Evolutionary conservation across 2,329 filamentous ascomycete genomes (phyloP).

Genomic region (Fusarium sulawesiense): DNA sequence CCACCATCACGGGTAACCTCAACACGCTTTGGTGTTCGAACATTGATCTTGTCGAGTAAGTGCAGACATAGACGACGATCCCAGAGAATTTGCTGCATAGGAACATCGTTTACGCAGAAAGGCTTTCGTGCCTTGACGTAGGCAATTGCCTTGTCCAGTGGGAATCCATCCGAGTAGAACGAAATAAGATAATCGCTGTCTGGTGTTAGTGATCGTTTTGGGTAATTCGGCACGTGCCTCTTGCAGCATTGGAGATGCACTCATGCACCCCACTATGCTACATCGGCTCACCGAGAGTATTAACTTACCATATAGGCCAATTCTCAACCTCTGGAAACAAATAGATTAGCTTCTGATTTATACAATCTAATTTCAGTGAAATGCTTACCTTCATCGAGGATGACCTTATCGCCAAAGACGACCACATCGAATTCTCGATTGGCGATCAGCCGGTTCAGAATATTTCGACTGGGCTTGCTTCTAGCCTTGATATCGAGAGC

Average conservation of each 20-base stretch:
- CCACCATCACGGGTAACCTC: conserved; percentile 96
- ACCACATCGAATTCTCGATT: conserved; percentile 96
- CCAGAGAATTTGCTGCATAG: conserved; percentile 98
- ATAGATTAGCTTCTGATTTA: conserved; percentile 24
- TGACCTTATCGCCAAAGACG: conserved; percentile 98
- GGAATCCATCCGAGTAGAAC: conserved; percentile 98
- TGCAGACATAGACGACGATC: conserved; percentile 90
- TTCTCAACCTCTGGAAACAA: conserved; percentile 79
- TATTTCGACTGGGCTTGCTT: conserved; percentile 96
- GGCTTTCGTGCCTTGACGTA: conserved; percentile 94
- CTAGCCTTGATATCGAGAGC: conserved; percentile 95
- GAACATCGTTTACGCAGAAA: conserved; percentile 96
- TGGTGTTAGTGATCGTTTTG: conserved; percentile 37
- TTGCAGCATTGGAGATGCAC: conserved; percentile 31
- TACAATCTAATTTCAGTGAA: conserved; percentile 3
- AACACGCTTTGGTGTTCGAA: conserved; percentile 87
- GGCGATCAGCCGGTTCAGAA: conserved; percentile 89
- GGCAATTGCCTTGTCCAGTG: conserved; percentile 94
- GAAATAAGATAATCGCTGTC: conserved; percentile 89
- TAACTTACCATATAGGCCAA: conserved; percentile 84
- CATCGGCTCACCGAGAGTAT: conserved; percentile 51
- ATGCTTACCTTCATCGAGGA: conserved; percentile 83
- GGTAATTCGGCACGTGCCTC: conserved; percentile 44
- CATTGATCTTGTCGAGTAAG: conserved; percentile 87
- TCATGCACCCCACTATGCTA: conserved; percentile 48